Evolutionary conservation across 257 asterid genomes (phyloP), one percentile per base, ranked within the genome.

Genomic region (Cruciata laevipes): DNA sequence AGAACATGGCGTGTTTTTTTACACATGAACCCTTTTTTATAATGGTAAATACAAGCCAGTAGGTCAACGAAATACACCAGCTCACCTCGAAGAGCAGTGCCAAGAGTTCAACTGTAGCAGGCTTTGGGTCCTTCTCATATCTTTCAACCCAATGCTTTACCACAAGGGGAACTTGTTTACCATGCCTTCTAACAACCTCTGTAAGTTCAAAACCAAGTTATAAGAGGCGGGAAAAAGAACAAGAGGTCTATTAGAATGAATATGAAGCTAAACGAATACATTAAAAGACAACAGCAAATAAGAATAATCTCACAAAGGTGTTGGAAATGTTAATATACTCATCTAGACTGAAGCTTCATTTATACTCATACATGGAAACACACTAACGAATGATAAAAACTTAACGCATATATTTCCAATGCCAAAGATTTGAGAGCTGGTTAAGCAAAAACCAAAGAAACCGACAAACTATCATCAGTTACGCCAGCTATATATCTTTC

Each of bases 51-150:
- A 37, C 25, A 42, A 68, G 44, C 31, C 33, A 38, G 3, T 33
- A 5, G 66, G 30, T 52, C 51, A 71, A 11, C 44, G 33, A 64
- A 73, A 68, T 51, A 63, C n/a, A 72, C 38, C 61, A 70, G 75
- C 72, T 69, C 77, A 94, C 97, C 99, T 90, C 95, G 73, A 94
- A 90, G 18, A 94, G 88, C 95, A 87, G 70, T 33, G 85, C 77
- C 51, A 94, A 77, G 64, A 94, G 90, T 75, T 82, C 95, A 31
- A 87, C 87, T 79, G 81, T 83, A 66, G 96, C 95, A 59, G 86
- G 71, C 71, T 83, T 87, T 74, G 80, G 86, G 82, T 77, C 79
- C 74, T 75, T 81, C 85, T 94, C 97, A 32, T 94, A 94, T 62
- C 67, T 80, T 78, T 88, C 96, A 73, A 87, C 96, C 97, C 95